Evolutionary conservation across 805 yeast genomes (phyloP).

Genomic region (Ogataea pini): DNA sequence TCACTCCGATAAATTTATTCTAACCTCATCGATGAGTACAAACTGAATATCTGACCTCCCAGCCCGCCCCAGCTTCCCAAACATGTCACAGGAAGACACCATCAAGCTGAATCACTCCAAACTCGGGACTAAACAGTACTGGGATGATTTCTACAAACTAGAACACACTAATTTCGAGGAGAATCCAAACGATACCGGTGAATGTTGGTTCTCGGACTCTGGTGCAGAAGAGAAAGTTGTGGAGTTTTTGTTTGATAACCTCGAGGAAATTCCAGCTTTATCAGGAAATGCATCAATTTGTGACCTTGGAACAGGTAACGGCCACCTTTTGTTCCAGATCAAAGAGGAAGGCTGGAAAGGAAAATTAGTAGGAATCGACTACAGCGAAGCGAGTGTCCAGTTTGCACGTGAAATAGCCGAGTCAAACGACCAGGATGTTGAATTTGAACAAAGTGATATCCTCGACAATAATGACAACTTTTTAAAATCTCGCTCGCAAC

Average conservation of each 20-base stretch:
- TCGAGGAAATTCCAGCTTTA: slow-evolving; percentile 36
- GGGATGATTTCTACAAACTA: slow-evolving; percentile 83
- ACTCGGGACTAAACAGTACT: slow-evolving; percentile 84
- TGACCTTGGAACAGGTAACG: slow-evolving; percentile 97
- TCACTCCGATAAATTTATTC: no score
- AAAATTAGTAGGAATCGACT: slow-evolving; percentile 75
- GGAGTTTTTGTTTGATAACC: slow-evolving; percentile 60
- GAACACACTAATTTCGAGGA: slow-evolving; percentile 72
- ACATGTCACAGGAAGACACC: slow-evolving; percentile 21
- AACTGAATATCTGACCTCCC: no score
- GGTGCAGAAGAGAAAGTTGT: slow-evolving; percentile 86
- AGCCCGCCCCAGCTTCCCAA: no score
- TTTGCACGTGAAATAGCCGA: slow-evolving; percentile 67
- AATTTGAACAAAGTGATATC: slow-evolving; percentile 72
- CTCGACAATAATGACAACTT: slow-evolving; percentile 43
- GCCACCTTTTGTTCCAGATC: slow-evolving; percentile 77
- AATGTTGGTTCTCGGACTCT: slow-evolving; percentile 95
- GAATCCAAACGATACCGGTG: slow-evolving; percentile 87
- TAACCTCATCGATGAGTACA: no score
- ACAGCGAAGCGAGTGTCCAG: slow-evolving; percentile 74
- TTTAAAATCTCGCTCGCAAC: slow-evolving; percentile 28
- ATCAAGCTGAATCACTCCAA: slow-evolving; percentile 67
- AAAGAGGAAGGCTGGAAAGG: slow-evolving; percentile 63
- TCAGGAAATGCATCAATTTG: slow-evolving; percentile 45
- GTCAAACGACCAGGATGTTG: slow-evolving; percentile 38